These are phyloP conservation scores for Alternaria ethzedia DNA, from an alignment of 2,329 filamentous ascomycete species.

Conservation along the genomic window DNA sequence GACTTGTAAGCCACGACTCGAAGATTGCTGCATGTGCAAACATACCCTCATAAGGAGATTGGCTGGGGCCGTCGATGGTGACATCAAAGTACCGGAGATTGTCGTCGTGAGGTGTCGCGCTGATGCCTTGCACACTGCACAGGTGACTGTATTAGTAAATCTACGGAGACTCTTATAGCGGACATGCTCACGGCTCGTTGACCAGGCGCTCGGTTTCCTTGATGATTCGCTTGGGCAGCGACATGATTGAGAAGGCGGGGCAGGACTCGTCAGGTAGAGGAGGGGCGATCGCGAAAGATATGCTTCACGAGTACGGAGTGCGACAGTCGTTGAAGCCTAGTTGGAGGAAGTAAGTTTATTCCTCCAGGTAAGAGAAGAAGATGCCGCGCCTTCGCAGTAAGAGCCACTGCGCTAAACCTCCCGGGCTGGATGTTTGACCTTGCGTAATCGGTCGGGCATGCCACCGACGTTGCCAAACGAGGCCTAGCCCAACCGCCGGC, in stretches of 20 bases:
- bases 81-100: conserved; percentile 99
- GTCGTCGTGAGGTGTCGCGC: conserved; percentile 92
- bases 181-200: conserved; percentile 81
- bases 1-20: conserved; percentile 10
- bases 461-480: neutral
- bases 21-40: conserved; percentile 3
- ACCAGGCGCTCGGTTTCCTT: conserved; percentile 98
- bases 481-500: conserved; percentile 2
- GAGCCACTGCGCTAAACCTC: conserved; percentile 1
- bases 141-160: conserved; percentile 7
- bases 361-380: neutral
- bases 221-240: conserved; percentile 93
- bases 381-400: conserved; percentile 4
- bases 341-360: neutral
- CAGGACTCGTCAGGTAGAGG: neutral
- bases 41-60: conserved; percentile 93
- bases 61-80: conserved; percentile 87
- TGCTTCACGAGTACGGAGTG: neutral
- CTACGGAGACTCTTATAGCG: neutral
- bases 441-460: conserved; percentile 8
- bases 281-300: neutral
- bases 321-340: neutral
- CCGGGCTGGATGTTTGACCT: conserved; percentile 12
- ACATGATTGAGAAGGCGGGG: conserved; percentile 50
- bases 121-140: conserved; percentile 89